These are phyloP conservation scores for Anaeramoeba ignava DNA, from an alignment of 78 protist genomes.

Conservation along the genomic window DNA sequence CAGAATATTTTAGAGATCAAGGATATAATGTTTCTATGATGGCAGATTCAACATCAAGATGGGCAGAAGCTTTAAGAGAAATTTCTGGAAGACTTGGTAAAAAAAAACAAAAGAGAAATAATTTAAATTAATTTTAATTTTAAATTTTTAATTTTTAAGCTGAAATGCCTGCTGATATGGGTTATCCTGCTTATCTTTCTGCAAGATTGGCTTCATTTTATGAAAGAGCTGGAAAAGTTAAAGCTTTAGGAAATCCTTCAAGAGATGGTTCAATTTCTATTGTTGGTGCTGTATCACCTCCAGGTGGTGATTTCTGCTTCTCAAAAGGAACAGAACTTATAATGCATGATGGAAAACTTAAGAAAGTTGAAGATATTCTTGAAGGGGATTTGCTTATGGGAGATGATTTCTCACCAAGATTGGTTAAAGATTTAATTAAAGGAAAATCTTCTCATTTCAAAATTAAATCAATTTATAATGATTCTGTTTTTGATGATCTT, in stretches of 20 bases:
- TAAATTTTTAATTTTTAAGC: no score
- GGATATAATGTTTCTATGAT: constrained; percentile 96
- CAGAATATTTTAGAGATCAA: constrained; percentile 98
- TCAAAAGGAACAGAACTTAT: no score
- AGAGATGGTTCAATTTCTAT: constrained; percentile 92
- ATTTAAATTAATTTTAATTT: constrained; percentile 25
- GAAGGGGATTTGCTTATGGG: no score
- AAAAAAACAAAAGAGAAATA: constrained; percentile 87
- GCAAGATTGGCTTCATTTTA: constrained; percentile 98
- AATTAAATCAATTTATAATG: no score
- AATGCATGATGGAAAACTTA: no score
- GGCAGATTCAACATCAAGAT: constrained; percentile 83
- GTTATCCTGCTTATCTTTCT: constrained; percentile 99
- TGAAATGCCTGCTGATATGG: constrained; percentile 52
- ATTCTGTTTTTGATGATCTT: no score
- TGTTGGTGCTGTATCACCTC: constrained; percentile 99
- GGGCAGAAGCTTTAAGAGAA: constrained; percentile 99
- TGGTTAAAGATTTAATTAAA: no score
- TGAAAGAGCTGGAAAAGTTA: constrained; percentile 90
- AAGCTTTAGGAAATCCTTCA: background rate
- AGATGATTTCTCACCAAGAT: no score
- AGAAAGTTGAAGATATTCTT: no score
- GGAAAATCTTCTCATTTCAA: no score
- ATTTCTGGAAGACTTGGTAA: constrained; percentile 99
- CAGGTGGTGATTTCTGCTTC: constrained; percentile 99